Evolutionary conservation across 176 grass and related monocot species (phyloP), one percentile per base, ranked within the genome.

Genomic region (Guadua angustifolia): DNA sequence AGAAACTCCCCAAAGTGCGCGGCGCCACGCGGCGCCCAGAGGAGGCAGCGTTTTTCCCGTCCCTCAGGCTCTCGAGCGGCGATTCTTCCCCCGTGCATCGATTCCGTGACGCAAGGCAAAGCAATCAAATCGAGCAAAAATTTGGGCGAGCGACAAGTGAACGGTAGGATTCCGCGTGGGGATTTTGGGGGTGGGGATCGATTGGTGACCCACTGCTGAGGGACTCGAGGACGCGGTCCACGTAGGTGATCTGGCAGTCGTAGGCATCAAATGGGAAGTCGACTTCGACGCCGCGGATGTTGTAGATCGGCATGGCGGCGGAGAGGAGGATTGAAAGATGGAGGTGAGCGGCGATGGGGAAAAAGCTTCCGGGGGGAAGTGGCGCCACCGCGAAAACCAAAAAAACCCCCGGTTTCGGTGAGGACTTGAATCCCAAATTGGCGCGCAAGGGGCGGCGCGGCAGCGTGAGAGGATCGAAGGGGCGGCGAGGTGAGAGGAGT

Each of bases 211-310:
- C 40, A 98, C 95, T 98, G 87, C 55, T 95, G 93, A 98, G 80
- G 24, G 95, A 98, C 69, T 92, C 87, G 67, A 98, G 87, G 73
- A 98, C 91, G 77, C 94, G 92, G 47, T 98, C 89, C 95, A 98
- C 93, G 80, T 98, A 95, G 85, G 90, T 88, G 69, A 95, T 49
- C 80, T 98, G 93, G 80, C 82, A 93, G 49, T 95, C 91, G 68
- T 98, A 98, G 29, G 95, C 95, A 13, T 98, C 90, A 69, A 79
- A 98, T 24, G 95, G 95, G 89, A 98, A 95, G 82, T 95, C 93
- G 25, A 98, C 91, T 61, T 87, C 69, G 87, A 98, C 82, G 81
- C 93, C 93, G 56, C 93, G 90, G 71, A 98, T 95, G 70, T 69
- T 86, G 91, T 98, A 95, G 67, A 88, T 74, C 69, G 95, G 95